Evolutionary conservation across 2,329 filamentous ascomycete genomes (phyloP).

Genomic region (Stagonosporopsis tanaceti): DNA sequence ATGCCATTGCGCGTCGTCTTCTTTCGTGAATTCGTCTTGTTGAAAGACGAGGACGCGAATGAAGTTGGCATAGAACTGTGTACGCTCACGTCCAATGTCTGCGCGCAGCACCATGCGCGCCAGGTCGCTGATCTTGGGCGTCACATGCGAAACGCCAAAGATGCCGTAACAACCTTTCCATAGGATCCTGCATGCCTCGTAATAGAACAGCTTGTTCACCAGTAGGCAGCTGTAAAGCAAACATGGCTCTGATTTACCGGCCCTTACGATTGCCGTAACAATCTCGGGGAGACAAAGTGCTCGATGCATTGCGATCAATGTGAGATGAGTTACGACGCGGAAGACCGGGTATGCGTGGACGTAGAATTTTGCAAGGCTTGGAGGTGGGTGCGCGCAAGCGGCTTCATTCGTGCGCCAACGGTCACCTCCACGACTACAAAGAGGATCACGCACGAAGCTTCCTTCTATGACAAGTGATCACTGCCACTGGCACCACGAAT

Average conservation of each 20-base stretch:
- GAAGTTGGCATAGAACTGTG: neutral
- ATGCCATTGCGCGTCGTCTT: neutral
- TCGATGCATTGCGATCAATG: neutral
- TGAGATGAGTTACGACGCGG: no score
- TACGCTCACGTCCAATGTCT: neutral
- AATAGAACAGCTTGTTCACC: constrained; percentile 1
- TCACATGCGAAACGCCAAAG: neutral
- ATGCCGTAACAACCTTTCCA: neutral
- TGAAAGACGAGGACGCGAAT: neutral
- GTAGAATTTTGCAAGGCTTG: no score
- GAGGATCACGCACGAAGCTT: no score
- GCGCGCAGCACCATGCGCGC: neutral
- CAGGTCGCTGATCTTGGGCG: neutral
- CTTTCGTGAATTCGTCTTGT: neutral
- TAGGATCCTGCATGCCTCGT: neutral
- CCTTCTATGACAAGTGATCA: no score
- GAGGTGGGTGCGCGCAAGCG: no score
- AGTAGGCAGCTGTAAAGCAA: neutral
- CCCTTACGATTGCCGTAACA: neutral
- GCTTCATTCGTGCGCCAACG: no score
- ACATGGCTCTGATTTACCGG: neutral
- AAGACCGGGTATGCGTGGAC: no score
- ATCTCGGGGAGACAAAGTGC: neutral
- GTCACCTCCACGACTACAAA: no score
- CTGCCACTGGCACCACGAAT: no score